A percentile compares a stretch with the other conserved stretches of the same genome.
phyloP scores from a whole-genome alignment of 768 basidiomycete genomes.

The Leccinum variicolor region DNA sequence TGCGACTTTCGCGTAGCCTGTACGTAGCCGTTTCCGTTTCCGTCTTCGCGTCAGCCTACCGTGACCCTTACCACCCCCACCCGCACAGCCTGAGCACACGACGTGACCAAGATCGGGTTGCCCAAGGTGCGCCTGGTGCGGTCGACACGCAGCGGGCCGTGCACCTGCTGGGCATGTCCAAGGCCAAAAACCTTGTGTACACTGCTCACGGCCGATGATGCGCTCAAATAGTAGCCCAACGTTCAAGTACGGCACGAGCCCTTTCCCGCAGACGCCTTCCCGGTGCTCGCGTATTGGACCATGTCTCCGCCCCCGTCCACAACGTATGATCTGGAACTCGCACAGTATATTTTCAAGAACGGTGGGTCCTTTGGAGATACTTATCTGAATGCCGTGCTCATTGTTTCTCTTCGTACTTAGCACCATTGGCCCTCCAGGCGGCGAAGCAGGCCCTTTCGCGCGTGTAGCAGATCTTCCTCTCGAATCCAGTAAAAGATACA shows the following conservation, averaged over 20 bases:
- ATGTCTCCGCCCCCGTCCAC: slow-evolving; percentile 60
- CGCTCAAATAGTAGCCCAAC: slow-evolving; percentile 42
- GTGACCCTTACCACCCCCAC: not conserved
- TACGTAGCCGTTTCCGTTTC: slow-evolving; percentile 32
- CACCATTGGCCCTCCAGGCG: slow-evolving; percentile 82
- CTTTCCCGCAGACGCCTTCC: slow-evolving; percentile 1
- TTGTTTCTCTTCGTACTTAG: slow-evolving; percentile 34
- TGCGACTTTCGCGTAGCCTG: slow-evolving; percentile 91
- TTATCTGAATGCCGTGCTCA: not conserved
- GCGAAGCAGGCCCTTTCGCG: slow-evolving; percentile 84
- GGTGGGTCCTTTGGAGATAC: slow-evolving; percentile 39
- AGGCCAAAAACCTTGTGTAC: slow-evolving; percentile 85
- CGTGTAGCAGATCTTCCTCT: slow-evolving; percentile 66
- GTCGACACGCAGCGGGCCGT: slow-evolving; percentile 85
- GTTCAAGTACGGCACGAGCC: not conserved
- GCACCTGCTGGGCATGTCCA: slow-evolving; percentile 71
- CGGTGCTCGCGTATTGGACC: slow-evolving; percentile 72
- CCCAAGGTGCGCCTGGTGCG: slow-evolving; percentile 76
- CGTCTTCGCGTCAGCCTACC: no score
- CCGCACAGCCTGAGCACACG: slow-evolving; percentile 46
- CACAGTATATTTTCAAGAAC: slow-evolving; percentile 59
- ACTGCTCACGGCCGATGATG: slow-evolving; percentile 69
- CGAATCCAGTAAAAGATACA: slow-evolving; percentile 53
- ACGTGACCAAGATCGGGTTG: slow-evolving; percentile 81
- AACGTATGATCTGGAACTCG: slow-evolving; percentile 66